Conservation (phyloP, 179 eudicot genomes). For the Beta macrorhiza region DNA sequence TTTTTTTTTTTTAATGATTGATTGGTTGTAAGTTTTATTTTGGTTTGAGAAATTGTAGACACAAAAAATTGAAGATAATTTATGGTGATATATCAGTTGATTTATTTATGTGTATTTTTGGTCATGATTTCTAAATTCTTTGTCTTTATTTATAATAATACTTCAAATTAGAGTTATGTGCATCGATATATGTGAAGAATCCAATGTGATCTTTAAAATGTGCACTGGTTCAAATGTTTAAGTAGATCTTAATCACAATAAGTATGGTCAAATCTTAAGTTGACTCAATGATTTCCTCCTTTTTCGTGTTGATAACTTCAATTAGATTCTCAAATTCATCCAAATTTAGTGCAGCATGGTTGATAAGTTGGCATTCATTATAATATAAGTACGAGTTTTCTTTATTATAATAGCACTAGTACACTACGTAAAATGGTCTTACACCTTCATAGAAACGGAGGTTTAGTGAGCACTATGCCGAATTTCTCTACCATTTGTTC, state of each 20-base stretch:
- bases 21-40: slow-evolving; percentile 2
- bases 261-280: neutral
- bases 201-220: no score
- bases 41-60: slow-evolving; percentile 18
- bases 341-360: no score
- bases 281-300: neutral
- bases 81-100: slow-evolving; percentile 2
- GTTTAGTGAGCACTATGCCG: no score
- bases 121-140: neutral
- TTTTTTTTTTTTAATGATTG: neutral
- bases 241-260: neutral
- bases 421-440: neutral
- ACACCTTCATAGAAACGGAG: no score
- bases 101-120: neutral
- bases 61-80: slow-evolving; percentile 15
- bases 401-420: no score
- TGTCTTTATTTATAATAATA: no score
- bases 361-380: no score
- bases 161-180: no score
- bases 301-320: neutral
- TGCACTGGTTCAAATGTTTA: neutral
- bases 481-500: no score
- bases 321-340: no score
- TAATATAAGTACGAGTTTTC: no score
- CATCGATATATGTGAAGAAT: no score